A percentile compares a stretch with the other conserved stretches of the same genome.
These are phyloP conservation scores for Pseudogymnoascus sp. DNA, from an alignment of 2,329 filamentous ascomycete species.

Conservation along the genomic window DNA sequence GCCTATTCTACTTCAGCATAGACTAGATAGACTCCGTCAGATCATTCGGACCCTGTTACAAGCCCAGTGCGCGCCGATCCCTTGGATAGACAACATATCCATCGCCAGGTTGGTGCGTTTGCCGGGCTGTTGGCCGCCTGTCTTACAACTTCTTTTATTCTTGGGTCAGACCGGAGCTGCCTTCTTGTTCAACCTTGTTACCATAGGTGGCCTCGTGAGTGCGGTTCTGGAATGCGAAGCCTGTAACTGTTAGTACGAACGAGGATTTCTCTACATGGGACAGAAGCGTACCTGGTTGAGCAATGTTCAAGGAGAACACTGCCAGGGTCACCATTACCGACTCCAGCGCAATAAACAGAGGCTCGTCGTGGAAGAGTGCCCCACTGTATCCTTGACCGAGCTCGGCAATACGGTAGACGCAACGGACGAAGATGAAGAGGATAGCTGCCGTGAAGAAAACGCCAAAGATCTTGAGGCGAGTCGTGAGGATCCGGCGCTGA, in stretches of 20 bases:
- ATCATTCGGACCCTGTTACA: not conserved
- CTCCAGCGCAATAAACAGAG: constrained; percentile 51
- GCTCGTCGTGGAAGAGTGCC: constrained; percentile 45
- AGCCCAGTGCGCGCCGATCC: constrained; percentile 10
- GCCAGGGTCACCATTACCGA: constrained; percentile 44
- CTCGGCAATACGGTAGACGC: constrained; percentile 58
- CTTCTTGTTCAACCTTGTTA: not conserved
- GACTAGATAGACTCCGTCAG: no score
- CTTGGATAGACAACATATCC: constrained; percentile 9
- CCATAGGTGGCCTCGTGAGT: not conserved
- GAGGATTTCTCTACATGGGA: constrained; percentile 10
- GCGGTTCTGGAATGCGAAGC: constrained; percentile 12
- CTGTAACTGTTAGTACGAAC: constrained; percentile 12
- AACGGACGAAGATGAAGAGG: constrained; percentile 54
- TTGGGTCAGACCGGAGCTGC: not conserved
- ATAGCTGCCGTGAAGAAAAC: constrained; percentile 48
- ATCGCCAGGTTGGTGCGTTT: not conserved
- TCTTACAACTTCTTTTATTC: constrained; percentile 11
- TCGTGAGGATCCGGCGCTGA: constrained; percentile 30
- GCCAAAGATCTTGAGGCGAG: constrained; percentile 46
- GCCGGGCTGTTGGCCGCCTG: constrained; percentile 10
- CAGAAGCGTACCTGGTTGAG: constrained; percentile 11
- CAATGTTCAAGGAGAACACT: constrained; percentile 35
- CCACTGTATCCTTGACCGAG: constrained; percentile 55
- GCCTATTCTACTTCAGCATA: no score